phyloP scores from a whole-genome alignment of 805 yeast genomes.

The Candida mattraensis region DNA sequence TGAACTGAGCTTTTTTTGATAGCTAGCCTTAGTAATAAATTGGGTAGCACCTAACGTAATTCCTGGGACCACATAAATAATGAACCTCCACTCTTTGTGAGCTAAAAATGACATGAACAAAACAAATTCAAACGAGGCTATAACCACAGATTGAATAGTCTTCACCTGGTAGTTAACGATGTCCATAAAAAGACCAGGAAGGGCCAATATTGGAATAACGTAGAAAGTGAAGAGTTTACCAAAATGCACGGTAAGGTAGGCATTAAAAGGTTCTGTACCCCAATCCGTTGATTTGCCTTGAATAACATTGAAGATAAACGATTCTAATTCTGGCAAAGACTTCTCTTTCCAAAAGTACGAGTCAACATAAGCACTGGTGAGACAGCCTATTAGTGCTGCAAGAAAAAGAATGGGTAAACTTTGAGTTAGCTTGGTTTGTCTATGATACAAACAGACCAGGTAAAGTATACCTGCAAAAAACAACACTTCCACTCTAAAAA shows the following conservation, averaged over 20 bases:
- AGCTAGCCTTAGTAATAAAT: constrained; percentile 18
- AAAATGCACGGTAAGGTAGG: constrained; percentile 61
- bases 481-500: constrained; percentile 73
- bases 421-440: constrained; percentile 44
- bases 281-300: constrained; percentile 71
- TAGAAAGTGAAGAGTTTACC: constrained; percentile 48
- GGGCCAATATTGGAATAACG: constrained; percentile 40
- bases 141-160: constrained; percentile 44
- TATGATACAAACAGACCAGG: constrained; percentile 44
- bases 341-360: constrained; percentile 69
- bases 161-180: constrained; percentile 29
- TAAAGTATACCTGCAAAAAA: constrained; percentile 53
- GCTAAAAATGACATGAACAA: constrained; percentile 73
- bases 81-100: constrained; percentile 94
- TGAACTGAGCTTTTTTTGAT: constrained; percentile 6
- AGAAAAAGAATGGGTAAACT: constrained; percentile 40
- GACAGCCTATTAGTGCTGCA: constrained; percentile 55
- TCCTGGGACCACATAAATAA: constrained; percentile 72
- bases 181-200: constrained; percentile 34
- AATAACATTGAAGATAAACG: constrained; percentile 75
- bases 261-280: constrained; percentile 78
- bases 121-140: constrained; percentile 57
- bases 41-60: constrained; percentile 63
- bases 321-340: constrained; percentile 68
- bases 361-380: constrained; percentile 55